Evolutionary conservation across 2,329 filamentous ascomycete genomes (phyloP).

Genomic region (Curvularia verruculosa): DNA sequence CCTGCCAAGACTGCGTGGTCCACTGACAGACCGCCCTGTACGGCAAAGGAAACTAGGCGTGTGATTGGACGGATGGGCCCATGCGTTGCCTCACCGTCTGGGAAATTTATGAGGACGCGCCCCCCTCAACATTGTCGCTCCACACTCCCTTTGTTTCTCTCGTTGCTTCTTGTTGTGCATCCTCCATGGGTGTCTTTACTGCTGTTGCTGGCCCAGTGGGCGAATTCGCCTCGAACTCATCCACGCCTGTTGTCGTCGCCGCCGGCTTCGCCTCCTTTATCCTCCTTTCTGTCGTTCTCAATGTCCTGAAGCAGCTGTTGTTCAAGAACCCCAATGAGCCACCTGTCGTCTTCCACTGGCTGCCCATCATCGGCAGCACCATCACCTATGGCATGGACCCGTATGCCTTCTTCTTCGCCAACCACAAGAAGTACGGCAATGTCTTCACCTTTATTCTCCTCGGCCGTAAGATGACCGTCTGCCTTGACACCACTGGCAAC

Average conservation of each 20-base stretch:
- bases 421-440: slow-evolving; percentile 83
- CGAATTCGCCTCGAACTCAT: slow-evolving; percentile 50
- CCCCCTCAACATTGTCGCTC: slow-evolving; percentile 22
- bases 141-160: slow-evolving; percentile 1
- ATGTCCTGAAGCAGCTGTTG: slow-evolving; percentile 79
- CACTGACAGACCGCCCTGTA: slow-evolving; percentile 23
- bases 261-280: slow-evolving; percentile 57
- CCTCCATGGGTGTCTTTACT: slow-evolving; percentile 60
- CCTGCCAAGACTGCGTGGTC: slow-evolving; percentile 26
- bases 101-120: slow-evolving; percentile 39
- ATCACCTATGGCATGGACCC: slow-evolving; percentile 95
- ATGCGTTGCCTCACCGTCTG: slow-evolving; percentile 22
- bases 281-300: slow-evolving; percentile 69
- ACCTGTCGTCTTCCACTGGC: slow-evolving; percentile 68
- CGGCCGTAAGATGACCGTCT: slow-evolving; percentile 88
- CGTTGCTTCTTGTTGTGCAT: slow-evolving; percentile 15
- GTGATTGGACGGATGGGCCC: slow-evolving; percentile 24
- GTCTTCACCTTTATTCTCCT: slow-evolving; percentile 89
- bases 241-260: slow-evolving; percentile 53
- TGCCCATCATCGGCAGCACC: slow-evolving; percentile 83
- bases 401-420: slow-evolving; percentile 78
- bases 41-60: slow-evolving; percentile 13
- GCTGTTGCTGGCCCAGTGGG: slow-evolving; percentile 56
- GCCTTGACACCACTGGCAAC: slow-evolving; percentile 79
- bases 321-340: slow-evolving; percentile 76